Percentiles rank a stretch among this genome's conserved stretches.
These are phyloP conservation scores for Claviceps arundinis DNA, from an alignment of 2,329 filamentous ascomycete species.

Conservation along the genomic window DNA sequence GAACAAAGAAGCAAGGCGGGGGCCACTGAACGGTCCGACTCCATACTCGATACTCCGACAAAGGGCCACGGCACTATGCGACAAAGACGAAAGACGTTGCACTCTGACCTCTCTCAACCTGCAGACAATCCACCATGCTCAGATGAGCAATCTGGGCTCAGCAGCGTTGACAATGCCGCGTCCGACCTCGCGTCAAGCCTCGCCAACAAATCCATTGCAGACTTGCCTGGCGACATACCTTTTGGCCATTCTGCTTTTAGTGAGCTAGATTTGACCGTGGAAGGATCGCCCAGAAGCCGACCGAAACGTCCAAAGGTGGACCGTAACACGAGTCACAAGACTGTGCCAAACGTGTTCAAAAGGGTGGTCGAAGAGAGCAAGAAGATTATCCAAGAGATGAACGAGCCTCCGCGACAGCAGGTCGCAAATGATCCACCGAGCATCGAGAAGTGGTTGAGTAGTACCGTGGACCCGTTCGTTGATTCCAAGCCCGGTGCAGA, in stretches of 20 bases:
- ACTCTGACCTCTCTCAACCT: conserved; percentile 10
- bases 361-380: conserved; percentile 51
- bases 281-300: conserved; percentile 30
- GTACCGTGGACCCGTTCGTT: conserved; percentile 49
- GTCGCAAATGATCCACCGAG: conserved; percentile 43
- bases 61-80: conserved; percentile 18
- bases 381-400: conserved; percentile 50
- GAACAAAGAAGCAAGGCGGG: conserved; percentile 14
- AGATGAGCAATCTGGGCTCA: conserved; percentile 17
- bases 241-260: conserved; percentile 56
- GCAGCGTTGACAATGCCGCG: conserved; percentile 12
- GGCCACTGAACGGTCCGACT: conserved; percentile 23
- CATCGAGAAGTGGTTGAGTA: conserved; percentile 53
- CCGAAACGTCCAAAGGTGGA: conserved; percentile 33
- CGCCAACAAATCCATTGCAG: conserved; percentile 40
- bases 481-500: conserved; percentile 20
- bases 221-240: conserved; percentile 43
- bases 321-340: conserved; percentile 43
- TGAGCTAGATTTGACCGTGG: conserved; percentile 43
- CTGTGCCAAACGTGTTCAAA: conserved; percentile 48
- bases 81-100: conserved; percentile 15
- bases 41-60: conserved; percentile 26
- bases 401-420: conserved; percentile 38
- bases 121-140: conserved; percentile 17
- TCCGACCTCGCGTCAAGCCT: conserved; percentile 22